phyloP scores from a whole-genome alignment of 371 early-diverging fungal species.

The Mortierella sp. region DNA sequence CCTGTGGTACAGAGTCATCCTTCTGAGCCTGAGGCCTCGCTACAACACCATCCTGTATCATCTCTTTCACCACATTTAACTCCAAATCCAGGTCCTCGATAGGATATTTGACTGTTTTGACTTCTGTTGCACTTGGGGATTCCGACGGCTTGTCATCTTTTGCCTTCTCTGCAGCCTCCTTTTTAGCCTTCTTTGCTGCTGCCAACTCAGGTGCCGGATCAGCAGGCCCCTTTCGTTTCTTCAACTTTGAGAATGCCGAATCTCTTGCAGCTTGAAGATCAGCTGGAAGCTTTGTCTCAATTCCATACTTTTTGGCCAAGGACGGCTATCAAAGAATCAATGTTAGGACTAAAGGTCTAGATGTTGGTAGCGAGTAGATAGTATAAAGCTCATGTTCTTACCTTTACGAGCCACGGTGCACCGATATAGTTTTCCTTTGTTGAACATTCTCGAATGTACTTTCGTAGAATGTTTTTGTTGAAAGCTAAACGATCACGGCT shows the following conservation, averaged over 20 bases:
- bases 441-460: conserved; percentile 77
- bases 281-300: conserved; percentile 64
- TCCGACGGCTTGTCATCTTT: conserved; percentile 59
- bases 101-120: conserved; percentile 66
- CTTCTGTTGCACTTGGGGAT: conserved; percentile 53
- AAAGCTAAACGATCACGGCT: conserved; percentile 78
- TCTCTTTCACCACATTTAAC: neutral
- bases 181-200: conserved; percentile 57
- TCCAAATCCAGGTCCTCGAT: conserved; percentile 72
- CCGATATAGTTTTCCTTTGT: conserved; percentile 76
- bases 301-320: conserved; percentile 61
- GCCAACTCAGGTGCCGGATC: conserved; percentile 52
- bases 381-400: conserved; percentile 21
- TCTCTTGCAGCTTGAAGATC: conserved; percentile 62
- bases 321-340: conserved; percentile 45
- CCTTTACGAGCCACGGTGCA: conserved; percentile 81
- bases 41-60: neutral
- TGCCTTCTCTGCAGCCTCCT: conserved; percentile 60
- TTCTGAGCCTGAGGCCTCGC: conserved; percentile 25
- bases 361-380: neutral
- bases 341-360: neutral
- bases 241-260: conserved; percentile 59
- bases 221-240: conserved; percentile 58
- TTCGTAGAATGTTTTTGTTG: conserved; percentile 77
- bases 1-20: conserved; percentile 27